Evolutionary conservation across 2,329 filamentous ascomycete genomes (phyloP).

Genomic region (Davidsoniella virescens): DNA sequence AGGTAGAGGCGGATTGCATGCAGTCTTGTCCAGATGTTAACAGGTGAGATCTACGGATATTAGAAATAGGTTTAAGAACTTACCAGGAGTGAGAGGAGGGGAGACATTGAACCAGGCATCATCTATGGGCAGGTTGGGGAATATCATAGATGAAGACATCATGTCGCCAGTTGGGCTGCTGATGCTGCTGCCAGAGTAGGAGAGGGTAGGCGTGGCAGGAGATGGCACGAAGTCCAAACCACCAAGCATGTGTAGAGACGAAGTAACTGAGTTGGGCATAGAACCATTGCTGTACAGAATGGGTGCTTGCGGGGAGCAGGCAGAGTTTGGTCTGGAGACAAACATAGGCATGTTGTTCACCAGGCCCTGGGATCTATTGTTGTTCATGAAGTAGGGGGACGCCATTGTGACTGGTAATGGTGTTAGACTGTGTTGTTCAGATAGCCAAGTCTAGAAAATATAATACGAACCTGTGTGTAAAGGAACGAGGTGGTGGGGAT

Average conservation of each 20-base stretch:
- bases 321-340: constrained; percentile 49
- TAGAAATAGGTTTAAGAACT: constrained; percentile 23
- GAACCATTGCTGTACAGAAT: constrained; percentile 38
- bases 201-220: constrained; percentile 75
- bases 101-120: constrained; percentile 68
- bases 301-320: constrained; percentile 42
- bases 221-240: constrained; percentile 33
- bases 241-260: constrained; percentile 50
- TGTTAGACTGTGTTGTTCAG: too few relatives aligned
- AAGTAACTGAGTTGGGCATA: constrained; percentile 63
- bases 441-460: too few relatives aligned
- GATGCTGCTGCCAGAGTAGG: constrained; percentile 66
- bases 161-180: constrained; percentile 73
- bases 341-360: constrained; percentile 17
- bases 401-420: too few relatives aligned
- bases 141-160: constrained; percentile 66
- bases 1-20: constrained; percentile 13
- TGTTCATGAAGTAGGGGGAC: too few relatives aligned
- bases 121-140: constrained; percentile 46
- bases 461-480: too few relatives aligned
- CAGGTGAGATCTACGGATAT: constrained; percentile 9
- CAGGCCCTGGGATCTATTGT: too few relatives aligned
- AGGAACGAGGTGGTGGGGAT: too few relatives aligned
- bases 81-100: constrained; percentile 80
- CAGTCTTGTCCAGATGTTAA: constrained; percentile 4